Percentiles rank a stretch among this genome's conserved stretches.
Evolutionary conservation across 2,329 filamentous ascomycete species (phyloP).

Genomic region (Fusarium pseudograminearum): DNA sequence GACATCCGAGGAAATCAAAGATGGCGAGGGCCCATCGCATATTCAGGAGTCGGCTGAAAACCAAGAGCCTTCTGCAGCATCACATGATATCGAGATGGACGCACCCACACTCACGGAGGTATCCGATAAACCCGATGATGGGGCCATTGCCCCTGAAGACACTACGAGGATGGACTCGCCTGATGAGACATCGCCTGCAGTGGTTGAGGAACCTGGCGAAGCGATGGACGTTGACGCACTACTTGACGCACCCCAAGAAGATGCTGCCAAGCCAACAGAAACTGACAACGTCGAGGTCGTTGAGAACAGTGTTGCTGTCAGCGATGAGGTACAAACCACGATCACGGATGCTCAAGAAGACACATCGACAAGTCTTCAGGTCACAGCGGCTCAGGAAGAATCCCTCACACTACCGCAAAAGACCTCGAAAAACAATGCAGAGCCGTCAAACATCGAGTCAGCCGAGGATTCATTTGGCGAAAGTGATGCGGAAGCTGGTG

Average conservation of each 20-base stretch:
- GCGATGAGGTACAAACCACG: slow-evolving; percentile 17
- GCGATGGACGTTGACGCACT: slow-evolving; percentile 43
- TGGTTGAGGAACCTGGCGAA: slow-evolving; percentile 18
- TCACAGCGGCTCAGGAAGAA: slow-evolving; percentile 12
- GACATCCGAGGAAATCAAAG: not conserved
- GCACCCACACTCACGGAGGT: slow-evolving; percentile 6
- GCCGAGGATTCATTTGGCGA: slow-evolving; percentile 6
- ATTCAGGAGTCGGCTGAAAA: slow-evolving; percentile 1
- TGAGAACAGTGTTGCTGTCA: slow-evolving; percentile 27
- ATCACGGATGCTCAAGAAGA: slow-evolving; percentile 8
- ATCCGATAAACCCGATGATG: slow-evolving; percentile 2
- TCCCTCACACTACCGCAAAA: slow-evolving; percentile 11
- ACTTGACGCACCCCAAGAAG: not conserved
- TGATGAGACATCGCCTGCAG: slow-evolving; percentile 3
- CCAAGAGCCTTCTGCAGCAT: slow-evolving; percentile 10
- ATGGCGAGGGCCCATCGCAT: not conserved
- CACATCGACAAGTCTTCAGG: slow-evolving; percentile 8
- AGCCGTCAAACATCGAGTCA: slow-evolving; percentile 11
- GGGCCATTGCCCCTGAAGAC: not conserved
- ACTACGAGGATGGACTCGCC: not conserved
- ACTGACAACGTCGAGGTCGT: slow-evolving; percentile 10
- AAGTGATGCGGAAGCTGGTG: not conserved
- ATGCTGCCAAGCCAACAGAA: slow-evolving; percentile 5
- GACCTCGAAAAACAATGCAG: slow-evolving; percentile 21
- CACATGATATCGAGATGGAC: slow-evolving; percentile 23